Conservation (phyloP, 108 stramenopile species). For the Epithemia pelagica region DNA sequence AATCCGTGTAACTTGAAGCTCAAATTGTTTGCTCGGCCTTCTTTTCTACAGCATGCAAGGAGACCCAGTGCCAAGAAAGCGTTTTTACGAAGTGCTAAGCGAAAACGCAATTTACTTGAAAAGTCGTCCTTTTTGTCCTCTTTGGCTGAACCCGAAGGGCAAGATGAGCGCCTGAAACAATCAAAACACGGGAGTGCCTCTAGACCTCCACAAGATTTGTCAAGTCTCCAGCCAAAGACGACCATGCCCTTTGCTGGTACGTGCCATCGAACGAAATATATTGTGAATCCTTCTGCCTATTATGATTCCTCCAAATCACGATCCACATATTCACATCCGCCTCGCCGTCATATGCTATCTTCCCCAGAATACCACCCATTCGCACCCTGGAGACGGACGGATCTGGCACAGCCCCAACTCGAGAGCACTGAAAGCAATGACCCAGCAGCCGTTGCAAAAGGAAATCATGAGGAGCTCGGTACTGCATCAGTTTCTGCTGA, state of each 20-base stretch:
- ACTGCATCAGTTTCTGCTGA: too few species aligned
- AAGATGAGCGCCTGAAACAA: neutral
- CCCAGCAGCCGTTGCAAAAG: neutral
- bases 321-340: slow-evolving; percentile 4
- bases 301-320: neutral
- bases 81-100: slow-evolving; percentile 10
- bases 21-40: neutral
- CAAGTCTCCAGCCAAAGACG: too few species aligned
- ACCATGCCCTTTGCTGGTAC: neutral
- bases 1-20: slow-evolving; percentile 2
- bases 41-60: slow-evolving; percentile 7
- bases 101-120: neutral
- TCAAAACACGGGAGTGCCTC: neutral
- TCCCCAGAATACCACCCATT: neutral
- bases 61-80: slow-evolving; percentile 12
- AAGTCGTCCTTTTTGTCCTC: neutral
- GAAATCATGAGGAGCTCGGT: too few species aligned
- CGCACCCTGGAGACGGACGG: neutral
- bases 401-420: neutral
- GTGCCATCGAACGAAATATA: neutral
- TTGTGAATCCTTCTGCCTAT: neutral
- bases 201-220: neutral
- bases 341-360: neutral
- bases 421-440: neutral
- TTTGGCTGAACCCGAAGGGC: neutral